A percentile compares a stretch with the other conserved stretches of the same genome.
Conservation (phyloP, 208 protist species). For the Trypanosoma platydactyli region DNA sequence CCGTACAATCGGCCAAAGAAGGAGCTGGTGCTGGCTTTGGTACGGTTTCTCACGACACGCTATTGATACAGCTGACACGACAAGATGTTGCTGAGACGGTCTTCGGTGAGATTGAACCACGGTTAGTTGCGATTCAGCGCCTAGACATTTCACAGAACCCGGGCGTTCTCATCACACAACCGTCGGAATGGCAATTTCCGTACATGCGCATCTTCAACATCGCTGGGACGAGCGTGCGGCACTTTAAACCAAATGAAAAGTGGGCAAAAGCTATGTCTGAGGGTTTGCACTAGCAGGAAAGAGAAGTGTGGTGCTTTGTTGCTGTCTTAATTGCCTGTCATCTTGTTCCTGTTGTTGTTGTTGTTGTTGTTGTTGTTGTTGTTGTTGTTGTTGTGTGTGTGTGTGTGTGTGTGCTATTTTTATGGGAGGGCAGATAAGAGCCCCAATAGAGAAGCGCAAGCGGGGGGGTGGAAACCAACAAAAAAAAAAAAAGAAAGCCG, state of each 20-base stretch:
- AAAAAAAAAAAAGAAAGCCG: conserved; percentile 28
- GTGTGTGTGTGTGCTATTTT: no score
- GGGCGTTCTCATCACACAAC: conserved; percentile 27
- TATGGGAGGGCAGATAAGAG: no score
- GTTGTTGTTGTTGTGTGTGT: no score
- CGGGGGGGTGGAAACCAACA: conserved; percentile 7
- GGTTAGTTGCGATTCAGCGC: conserved; percentile 35
- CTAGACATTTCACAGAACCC: conserved; percentile 53
- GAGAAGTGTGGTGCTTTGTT: conserved; percentile 3
- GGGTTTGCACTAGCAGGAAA: not conserved
- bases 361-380: no score
- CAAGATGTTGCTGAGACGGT: conserved; percentile 24
- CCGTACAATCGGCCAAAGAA: not conserved
- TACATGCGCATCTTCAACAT: conserved; percentile 21
- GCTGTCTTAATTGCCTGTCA: no score
- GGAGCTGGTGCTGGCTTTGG: not conserved
- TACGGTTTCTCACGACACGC: not conserved
- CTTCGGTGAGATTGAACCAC: conserved; percentile 45
- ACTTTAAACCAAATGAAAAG: no score
- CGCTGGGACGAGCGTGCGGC: conserved; percentile 8
- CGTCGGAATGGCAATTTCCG: conserved; percentile 8
- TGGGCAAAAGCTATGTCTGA: no score
- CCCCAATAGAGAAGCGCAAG: conserved; percentile 6
- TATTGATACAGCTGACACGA: conserved; percentile 1
- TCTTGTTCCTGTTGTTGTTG: no score